A percentile compares a stretch with the other conserved stretches of the same genome.
Conservation (phyloP, 2,329 filamentous ascomycete species). For the Calonectria henricotiae region DNA sequence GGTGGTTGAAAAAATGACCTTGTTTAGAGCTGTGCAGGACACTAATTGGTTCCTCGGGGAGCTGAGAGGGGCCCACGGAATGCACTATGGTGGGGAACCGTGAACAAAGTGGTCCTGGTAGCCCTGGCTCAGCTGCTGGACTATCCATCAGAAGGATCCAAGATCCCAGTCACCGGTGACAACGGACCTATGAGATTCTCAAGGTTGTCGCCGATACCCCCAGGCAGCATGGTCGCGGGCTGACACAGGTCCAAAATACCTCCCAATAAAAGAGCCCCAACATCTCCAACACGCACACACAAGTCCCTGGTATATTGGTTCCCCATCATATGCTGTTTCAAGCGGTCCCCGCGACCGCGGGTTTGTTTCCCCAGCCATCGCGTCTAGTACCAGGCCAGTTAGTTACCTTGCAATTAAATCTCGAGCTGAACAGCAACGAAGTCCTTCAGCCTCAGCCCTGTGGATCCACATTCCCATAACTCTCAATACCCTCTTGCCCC, state of each 20-base stretch:
- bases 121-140: background rate
- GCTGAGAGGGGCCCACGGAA: background rate
- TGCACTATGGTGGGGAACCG: background rate
- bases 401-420: background rate
- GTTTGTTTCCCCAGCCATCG: background rate
- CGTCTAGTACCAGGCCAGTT: background rate
- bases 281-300: background rate
- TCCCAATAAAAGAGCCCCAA: background rate
- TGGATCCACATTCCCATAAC: constrained; percentile 20
- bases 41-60: background rate
- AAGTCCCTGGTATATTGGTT: background rate
- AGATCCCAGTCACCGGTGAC: background rate
- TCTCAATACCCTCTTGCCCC: background rate
- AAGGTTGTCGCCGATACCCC: background rate
- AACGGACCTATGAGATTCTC: background rate
- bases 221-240: background rate
- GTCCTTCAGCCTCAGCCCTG: constrained; percentile 31
- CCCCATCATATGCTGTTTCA: background rate
- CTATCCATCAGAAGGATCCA: background rate
- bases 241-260: background rate
- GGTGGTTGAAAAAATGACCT: constrained; percentile 4
- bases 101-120: background rate
- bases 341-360: background rate
- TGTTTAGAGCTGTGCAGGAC: background rate
- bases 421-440: background rate